Evolutionary conservation across 2,329 filamentous ascomycete genomes (phyloP), one percentile per base, ranked within the genome.

Genomic region (Tolypocladium ovalisporum): DNA sequence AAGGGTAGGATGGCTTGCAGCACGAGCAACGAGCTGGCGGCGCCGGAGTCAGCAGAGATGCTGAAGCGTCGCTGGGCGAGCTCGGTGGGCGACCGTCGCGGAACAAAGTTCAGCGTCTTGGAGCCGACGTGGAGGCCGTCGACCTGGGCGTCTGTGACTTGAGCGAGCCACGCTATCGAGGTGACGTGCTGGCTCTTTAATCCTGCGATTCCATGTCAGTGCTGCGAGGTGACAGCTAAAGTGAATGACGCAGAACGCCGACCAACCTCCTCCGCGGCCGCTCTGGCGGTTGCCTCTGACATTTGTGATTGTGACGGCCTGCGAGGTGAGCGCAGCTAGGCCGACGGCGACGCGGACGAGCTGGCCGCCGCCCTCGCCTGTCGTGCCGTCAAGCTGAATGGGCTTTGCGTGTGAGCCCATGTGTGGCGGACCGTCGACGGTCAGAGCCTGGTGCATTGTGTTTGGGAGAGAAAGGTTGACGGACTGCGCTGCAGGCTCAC

Each of bases 301-400:
- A 58, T 84, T 71, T 12, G 69, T 70, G 57, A 86, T 81, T 32
- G 73, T 74, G 35, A 86, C 72, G 0, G 81, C 72, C 56, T 77
- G 76, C 0, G 74, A 74, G 1, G 80, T 79, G 34, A 86, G 74
- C 1, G 83, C 79, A 13, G 83, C 77, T 8, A 87, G 71, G 1
- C 75, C 75, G 39, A 82, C 73, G 2, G 82, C 81, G 1, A 84
- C 71, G 49, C 84, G 72, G 0, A 86, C 77, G 0, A 86, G 68
- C 62, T 87, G 83, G 2, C 83, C 83, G 4, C 83, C 84, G 5
- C 84, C 84, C 64, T 86, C 83, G 1, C 83, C 82, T 0, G 76
- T 80, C 15, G 75, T 70, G 19, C 83, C 83, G 62, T 85, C 81
- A 2, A 86, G 67, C 55, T 75, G 70, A 29, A 84, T 74, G 9